Percentiles rank a stretch among this genome's conserved stretches.
phyloP scores from a whole-genome alignment of 1,284 basidiomycete species.

The Cryptococcus deneoformans region DNA sequence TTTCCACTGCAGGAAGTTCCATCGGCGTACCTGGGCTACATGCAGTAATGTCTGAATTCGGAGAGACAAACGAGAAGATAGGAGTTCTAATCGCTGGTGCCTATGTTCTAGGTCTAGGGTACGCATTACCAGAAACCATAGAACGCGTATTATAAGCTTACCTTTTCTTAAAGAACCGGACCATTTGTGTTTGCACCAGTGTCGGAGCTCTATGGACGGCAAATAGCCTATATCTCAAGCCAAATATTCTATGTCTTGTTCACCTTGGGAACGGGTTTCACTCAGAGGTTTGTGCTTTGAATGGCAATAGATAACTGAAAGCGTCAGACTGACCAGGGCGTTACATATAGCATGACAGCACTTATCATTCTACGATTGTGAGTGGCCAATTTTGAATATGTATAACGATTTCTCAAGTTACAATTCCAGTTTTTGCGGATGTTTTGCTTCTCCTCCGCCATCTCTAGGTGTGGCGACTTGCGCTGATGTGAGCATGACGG shows the following conservation, averaged over 20 bases:
- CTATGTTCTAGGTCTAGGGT: conserved; percentile 48
- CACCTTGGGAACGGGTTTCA: conserved; percentile 36
- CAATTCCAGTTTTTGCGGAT: conserved; percentile 36
- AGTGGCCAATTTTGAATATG: not conserved
- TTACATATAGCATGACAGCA: conserved; percentile 25
- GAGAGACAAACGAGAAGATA: conserved; percentile 33
- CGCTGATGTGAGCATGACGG: conserved; percentile 35
- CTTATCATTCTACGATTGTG: conserved; percentile 45
- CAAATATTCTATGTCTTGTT: conserved; percentile 41
- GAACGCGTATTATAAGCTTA: too few relatives aligned
- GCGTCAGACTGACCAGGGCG: too few relatives aligned
- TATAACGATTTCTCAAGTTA: not conserved
- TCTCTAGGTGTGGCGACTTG: conserved; percentile 47
- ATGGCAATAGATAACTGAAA: not conserved
- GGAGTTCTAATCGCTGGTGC: conserved; percentile 36
- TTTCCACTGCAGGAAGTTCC: conserved; percentile 40
- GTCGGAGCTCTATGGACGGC: conserved; percentile 51
- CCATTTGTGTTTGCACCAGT: conserved; percentile 53
- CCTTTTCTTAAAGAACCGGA: conserved; percentile 26
- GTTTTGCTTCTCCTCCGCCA: conserved; percentile 41
- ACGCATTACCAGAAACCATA: conserved; percentile 4
- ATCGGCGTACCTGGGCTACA: conserved; percentile 44
- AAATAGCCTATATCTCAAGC: conserved; percentile 44
- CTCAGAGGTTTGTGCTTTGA: conserved; percentile 34
- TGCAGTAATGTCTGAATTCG: conserved; percentile 34